Evolutionary conservation across 805 yeast species (phyloP).

Genomic region (Maudiozyma barnettii): DNA sequence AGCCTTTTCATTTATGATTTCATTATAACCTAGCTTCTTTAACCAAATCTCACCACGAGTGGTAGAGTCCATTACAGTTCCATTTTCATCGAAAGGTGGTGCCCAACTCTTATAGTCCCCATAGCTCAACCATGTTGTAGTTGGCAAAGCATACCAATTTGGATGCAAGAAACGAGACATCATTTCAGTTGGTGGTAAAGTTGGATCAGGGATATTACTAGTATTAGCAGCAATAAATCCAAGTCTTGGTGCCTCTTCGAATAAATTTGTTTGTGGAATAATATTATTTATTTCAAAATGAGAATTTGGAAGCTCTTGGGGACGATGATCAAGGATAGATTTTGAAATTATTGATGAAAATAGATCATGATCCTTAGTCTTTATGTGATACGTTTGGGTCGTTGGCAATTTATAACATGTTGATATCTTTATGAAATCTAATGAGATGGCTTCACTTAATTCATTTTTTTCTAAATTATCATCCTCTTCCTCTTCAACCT

Average conservation of each 20-base stretch:
- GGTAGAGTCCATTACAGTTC: conserved; percentile 42
- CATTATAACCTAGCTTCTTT: conserved; percentile 42
- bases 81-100: conserved; percentile 53
- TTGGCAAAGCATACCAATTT: conserved; percentile 54
- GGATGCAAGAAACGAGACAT: conserved; percentile 48
- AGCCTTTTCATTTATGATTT: conserved; percentile 16
- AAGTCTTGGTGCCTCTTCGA: conserved; percentile 33
- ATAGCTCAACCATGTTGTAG: conserved; percentile 55
- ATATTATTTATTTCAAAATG: conserved; percentile 54
- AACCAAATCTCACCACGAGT: conserved; percentile 45
- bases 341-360: conserved; percentile 65
- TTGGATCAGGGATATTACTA: conserved; percentile 40
- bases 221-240: conserved; percentile 39
- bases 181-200: conserved; percentile 44
- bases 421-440: conserved; percentile 55
- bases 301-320: conserved; percentile 56
- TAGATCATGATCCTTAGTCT: conserved; percentile 62
- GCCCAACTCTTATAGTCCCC: conserved; percentile 48
- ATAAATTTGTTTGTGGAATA: conserved; percentile 39
- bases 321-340: conserved; percentile 69
- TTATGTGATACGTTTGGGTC: conserved; percentile 55
- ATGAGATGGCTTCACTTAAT: conserved; percentile 35
- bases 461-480: conserved; percentile 19
- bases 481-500: conserved; percentile 10
- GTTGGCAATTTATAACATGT: conserved; percentile 41